Evolutionary conservation across 1,284 basidiomycete species (phyloP).

Genomic region (Sanghuangporus sanghuang): DNA sequence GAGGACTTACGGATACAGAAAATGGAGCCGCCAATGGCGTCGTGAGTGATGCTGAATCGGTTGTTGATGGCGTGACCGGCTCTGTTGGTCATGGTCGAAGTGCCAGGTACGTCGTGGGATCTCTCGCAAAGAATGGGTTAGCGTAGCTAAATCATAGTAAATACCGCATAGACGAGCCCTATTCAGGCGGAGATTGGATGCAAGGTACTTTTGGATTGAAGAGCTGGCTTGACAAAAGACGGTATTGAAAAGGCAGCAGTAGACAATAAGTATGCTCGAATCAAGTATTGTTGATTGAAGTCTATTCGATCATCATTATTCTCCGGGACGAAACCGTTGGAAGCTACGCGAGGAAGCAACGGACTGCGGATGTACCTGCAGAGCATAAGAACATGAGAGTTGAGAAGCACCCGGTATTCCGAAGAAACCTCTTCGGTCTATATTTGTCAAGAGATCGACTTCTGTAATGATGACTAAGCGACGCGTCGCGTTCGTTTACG

Average conservation of each 20-base stretch:
- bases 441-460: no score
- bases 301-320: neutral
- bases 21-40: neutral
- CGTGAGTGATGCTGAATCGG: neutral
- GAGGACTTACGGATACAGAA: neutral
- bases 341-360: neutral
- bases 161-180: neutral
- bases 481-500: neutral
- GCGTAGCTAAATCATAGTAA: neutral
- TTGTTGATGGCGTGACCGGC: constrained; percentile 6
- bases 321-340: neutral
- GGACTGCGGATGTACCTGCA: no score
- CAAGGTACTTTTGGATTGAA: neutral
- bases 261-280: neutral
- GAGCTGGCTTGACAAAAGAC: neutral
- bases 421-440: no score
- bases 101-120: neutral
- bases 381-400: neutral
- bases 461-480: neutral
- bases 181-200: neutral
- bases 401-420: no score
- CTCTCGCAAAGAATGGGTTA: neutral
- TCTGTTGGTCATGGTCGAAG: neutral
- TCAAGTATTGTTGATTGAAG: neutral
- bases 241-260: neutral